phyloP scores from a whole-genome alignment of 2,329 filamentous ascomycete species.

The Alternaria sp. region DNA sequence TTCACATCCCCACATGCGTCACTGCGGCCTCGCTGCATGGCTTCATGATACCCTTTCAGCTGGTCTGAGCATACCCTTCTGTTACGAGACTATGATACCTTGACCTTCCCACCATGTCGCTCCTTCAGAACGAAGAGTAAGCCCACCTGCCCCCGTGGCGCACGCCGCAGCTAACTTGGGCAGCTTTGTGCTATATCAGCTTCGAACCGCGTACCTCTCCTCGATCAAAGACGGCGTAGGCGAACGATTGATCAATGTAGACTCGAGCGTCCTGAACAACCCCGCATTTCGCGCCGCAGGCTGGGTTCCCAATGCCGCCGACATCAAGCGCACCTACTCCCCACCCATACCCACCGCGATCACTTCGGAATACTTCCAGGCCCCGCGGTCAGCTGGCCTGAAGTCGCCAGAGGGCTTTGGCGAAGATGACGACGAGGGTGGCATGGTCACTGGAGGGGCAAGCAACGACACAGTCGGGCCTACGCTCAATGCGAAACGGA shows the following conservation, averaged over 20 bases:
- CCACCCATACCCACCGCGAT: constrained; percentile 84
- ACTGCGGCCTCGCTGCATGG: constrained; percentile 8
- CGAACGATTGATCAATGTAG: constrained; percentile 81
- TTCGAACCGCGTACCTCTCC: constrained; percentile 79
- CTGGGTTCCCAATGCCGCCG: constrained; percentile 75
- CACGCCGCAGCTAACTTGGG: constrained; percentile 24
- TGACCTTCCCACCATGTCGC: constrained; percentile 45
- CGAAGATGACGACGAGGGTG: constrained; percentile 73
- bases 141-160: constrained; percentile 14
- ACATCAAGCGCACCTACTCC: constrained; percentile 83
- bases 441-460: constrained; percentile 71
- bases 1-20: constrained; percentile 12
- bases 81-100: constrained; percentile 23
- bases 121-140: constrained; percentile 55
- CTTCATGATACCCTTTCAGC: constrained; percentile 34
- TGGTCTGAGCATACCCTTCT: constrained; percentile 35
- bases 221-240: constrained; percentile 84
- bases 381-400: constrained; percentile 65
- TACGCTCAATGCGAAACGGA: constrained; percentile 67
- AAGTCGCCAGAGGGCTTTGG: constrained; percentile 62
- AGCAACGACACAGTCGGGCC: constrained; percentile 72
- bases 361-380: constrained; percentile 84
- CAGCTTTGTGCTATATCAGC: constrained; percentile 81
- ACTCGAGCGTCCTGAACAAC: constrained; percentile 79
- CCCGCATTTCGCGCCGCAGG: constrained; percentile 82